These are phyloP conservation scores for Microbotryum lychnidis-dioicae DNA, from an alignment of 1,284 basidiomycete species.

Conservation along the genomic window DNA sequence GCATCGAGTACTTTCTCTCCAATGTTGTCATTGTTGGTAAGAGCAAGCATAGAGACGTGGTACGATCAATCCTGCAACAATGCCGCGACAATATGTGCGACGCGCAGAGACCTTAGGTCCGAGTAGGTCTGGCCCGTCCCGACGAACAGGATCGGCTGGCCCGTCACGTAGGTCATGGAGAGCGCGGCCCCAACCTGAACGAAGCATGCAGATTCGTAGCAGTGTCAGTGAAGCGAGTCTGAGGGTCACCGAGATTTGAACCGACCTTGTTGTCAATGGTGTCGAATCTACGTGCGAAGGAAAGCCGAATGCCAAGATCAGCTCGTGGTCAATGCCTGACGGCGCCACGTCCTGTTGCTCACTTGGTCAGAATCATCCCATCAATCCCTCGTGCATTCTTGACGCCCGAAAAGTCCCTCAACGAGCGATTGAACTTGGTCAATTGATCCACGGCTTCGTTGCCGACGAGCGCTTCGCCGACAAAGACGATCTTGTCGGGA, in stretches of 20 bases:
- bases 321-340: background rate
- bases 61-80: slow-evolving; percentile 47
- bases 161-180: slow-evolving; percentile 95
- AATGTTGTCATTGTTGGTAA: too few relatives aligned
- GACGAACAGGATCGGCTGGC: slow-evolving; percentile 91
- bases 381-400: slow-evolving; percentile 80
- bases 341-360: background rate
- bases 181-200: slow-evolving; percentile 81
- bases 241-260: background rate
- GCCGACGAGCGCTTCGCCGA: slow-evolving; percentile 89
- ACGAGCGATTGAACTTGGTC: slow-evolving; percentile 82
- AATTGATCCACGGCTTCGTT: slow-evolving; percentile 95
- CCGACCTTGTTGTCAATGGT: slow-evolving; percentile 84
- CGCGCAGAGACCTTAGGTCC: slow-evolving; percentile 76
- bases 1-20: too few relatives aligned
- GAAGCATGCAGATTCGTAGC: too few relatives aligned
- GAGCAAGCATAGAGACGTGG: too few relatives aligned
- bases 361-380: slow-evolving; percentile 88
- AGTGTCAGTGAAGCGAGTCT: background rate
- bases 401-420: slow-evolving; percentile 74
- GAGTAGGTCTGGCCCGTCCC: slow-evolving; percentile 94
- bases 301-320: background rate
- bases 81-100: slow-evolving; percentile 86
- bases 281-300: slow-evolving; percentile 55
- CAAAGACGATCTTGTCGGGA: slow-evolving; percentile 92